Evolutionary conservation across 192 early-diverging fungal species (phyloP).

Genomic region (Glomus cerebriforme): DNA sequence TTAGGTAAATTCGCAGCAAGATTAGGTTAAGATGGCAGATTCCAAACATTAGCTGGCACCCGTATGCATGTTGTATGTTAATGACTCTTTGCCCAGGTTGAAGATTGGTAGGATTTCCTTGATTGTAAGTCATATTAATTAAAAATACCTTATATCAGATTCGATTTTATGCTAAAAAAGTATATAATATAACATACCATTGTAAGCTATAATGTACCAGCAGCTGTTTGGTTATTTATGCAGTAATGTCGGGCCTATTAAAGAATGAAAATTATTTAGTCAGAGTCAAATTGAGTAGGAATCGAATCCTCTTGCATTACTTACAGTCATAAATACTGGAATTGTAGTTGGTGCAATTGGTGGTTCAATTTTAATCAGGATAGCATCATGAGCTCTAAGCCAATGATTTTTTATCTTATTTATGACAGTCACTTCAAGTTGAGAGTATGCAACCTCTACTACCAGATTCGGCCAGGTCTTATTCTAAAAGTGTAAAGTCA

Average conservation of each 20-base stretch:
- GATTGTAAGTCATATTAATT: neutral
- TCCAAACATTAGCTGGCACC: neutral
- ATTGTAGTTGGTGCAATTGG: neutral
- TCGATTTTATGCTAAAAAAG: too few relatives aligned
- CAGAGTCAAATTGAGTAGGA: neutral
- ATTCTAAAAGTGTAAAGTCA: neutral
- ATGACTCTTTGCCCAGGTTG: slow-evolving; percentile 3
- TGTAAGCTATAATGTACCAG: neutral
- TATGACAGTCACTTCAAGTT: neutral
- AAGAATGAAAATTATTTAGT: neutral
- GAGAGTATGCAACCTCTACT: neutral
- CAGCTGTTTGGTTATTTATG: slow-evolving; percentile 8
- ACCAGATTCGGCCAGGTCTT: neutral
- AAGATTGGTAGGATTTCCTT: slow-evolving; percentile 2
- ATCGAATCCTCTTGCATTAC: slow-evolving; percentile 23
- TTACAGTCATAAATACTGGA: slow-evolving; percentile 6
- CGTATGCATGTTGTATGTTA: neutral
- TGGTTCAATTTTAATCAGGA: neutral
- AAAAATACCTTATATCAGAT: neutral
- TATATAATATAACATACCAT: slow-evolving; percentile 12
- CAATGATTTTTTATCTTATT: neutral
- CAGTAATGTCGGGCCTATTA: slow-evolving; percentile 12
- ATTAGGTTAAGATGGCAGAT: too few relatives aligned
- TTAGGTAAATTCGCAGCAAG: neutral
- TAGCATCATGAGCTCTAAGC: slow-evolving; percentile 15